These are phyloP conservation scores for Euphorbia celastroides DNA, from an alignment of 441 rosid species.

Conservation along the genomic window DNA sequence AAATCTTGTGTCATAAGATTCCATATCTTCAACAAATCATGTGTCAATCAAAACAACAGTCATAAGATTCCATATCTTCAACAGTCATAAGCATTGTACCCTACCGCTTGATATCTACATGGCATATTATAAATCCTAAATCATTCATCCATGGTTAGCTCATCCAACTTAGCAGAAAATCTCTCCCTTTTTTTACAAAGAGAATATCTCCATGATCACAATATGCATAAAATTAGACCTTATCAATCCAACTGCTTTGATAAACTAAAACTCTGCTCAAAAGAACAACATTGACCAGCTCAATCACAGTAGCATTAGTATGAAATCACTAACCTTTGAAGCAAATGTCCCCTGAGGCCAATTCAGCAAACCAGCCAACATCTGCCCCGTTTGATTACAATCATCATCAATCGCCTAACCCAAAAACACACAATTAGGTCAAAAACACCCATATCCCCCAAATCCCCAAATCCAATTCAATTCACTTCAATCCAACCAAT, in stretches of 20 bases:
- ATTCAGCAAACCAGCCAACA: slow-evolving; percentile 86
- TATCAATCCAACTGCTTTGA: neutral
- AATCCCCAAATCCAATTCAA: slow-evolving; percentile 3
- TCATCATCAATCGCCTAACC: slow-evolving; percentile 92
- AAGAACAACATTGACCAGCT: neutral
- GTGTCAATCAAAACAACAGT: neutral
- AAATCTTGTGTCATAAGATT: no score
- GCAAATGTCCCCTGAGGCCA: slow-evolving; percentile 98
- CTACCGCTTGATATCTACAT: neutral
- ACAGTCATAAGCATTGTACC: neutral
- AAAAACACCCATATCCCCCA: slow-evolving; percentile 6
- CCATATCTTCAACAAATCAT: no score
- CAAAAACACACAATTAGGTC: neutral
- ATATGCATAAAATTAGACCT: neutral
- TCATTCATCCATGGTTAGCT: neutral
- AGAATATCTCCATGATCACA: neutral
- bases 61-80: neutral
- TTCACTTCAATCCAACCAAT: neutral
- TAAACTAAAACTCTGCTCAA: neutral
- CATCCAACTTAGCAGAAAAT: neutral
- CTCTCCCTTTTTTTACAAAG: neutral
- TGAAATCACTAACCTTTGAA: slow-evolving; percentile 58
- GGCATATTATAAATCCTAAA: neutral
- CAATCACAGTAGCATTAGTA: neutral
- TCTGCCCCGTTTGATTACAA: slow-evolving; percentile 96